Percentiles rank a stretch among this genome's conserved stretches.
These are phyloP conservation scores for Lasiodiplodia sp. DNA, from an alignment of 2,329 filamentous ascomycete species.

Conservation along the genomic window DNA sequence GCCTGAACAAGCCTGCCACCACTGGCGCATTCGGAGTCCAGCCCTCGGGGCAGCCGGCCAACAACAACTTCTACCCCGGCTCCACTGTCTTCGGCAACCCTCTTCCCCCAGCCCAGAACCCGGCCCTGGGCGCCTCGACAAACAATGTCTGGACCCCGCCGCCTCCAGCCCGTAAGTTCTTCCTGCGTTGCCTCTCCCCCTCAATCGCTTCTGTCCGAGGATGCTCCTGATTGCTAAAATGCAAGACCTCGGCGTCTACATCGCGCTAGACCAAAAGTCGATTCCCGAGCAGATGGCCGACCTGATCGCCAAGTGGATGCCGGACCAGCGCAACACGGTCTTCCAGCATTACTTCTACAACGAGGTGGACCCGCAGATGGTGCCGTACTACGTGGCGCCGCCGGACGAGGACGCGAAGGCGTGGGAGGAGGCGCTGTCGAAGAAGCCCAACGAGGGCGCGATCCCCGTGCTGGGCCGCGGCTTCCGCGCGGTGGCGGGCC, in stretches of 20 bases:
- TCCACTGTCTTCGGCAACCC: constrained; percentile 46
- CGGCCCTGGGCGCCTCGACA: constrained; percentile 9
- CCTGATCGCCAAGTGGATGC: constrained; percentile 77
- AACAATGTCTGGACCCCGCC: constrained; percentile 28
- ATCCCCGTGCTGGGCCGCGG: constrained; percentile 80
- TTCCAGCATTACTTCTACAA: constrained; percentile 92
- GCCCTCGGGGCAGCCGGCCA: neutral
- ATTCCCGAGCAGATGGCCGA: constrained; percentile 76
- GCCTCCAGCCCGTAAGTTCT: constrained; percentile 23
- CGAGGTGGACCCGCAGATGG: constrained; percentile 74
- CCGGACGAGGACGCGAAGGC: constrained; percentile 75
- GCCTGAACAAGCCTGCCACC: constrained; percentile 42
- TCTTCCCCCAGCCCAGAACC: constrained; percentile 21
- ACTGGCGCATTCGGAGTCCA: constrained; percentile 33
- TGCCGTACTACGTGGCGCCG: constrained; percentile 77
- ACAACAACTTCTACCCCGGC: constrained; percentile 34
- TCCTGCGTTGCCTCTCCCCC: neutral
- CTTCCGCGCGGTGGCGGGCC: constrained; percentile 74
- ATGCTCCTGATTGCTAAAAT: constrained; percentile 18
- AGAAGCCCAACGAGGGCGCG: constrained; percentile 77
- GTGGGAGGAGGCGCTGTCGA: constrained; percentile 84
- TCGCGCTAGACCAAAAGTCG: constrained; percentile 69
- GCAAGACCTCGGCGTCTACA: constrained; percentile 28
- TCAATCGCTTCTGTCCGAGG: no score
- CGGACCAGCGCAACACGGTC: constrained; percentile 69